Percentiles rank a stretch among this genome's conserved stretches.
Evolutionary conservation across 2,329 filamentous ascomycete species (phyloP).

Genomic region (Claviceps paspali): DNA sequence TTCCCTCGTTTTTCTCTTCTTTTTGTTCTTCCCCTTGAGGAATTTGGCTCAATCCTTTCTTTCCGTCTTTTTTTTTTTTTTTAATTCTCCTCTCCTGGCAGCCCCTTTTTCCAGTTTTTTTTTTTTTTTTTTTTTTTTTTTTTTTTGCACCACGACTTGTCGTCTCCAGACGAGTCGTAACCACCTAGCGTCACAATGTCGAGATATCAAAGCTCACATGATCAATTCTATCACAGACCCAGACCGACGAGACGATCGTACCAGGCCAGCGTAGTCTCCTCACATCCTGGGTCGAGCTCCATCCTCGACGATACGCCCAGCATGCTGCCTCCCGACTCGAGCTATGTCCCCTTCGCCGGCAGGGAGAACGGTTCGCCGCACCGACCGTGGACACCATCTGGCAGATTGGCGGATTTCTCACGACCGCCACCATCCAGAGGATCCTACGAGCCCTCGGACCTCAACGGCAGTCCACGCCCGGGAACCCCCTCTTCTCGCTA

Average conservation of each 20-base stretch:
- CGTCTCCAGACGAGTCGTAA: too few relatives aligned
- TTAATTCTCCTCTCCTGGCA: not conserved
- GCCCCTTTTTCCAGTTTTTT: not conserved
- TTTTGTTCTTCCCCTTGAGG: not conserved
- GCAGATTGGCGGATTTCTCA: constrained; percentile 42
- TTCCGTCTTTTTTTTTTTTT: not conserved
- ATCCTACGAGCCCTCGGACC: constrained; percentile 70
- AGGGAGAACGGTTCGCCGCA: constrained; percentile 32
- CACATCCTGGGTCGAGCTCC: constrained; percentile 29
- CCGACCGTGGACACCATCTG: constrained; percentile 43
- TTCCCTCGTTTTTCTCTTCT: not conserved
- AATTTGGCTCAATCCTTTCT: not conserved
- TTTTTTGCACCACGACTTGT: too few relatives aligned
- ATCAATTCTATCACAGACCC: constrained; percentile 24
- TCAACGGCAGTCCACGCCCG: constrained; percentile 80
- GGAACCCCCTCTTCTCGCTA: constrained; percentile 84
- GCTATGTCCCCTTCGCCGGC: constrained; percentile 43
- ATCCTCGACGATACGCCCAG: constrained; percentile 40
- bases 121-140: not conserved
- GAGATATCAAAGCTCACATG: constrained; percentile 22
- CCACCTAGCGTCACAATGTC: too few relatives aligned
- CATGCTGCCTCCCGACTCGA: constrained; percentile 47
- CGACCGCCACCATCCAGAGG: constrained; percentile 56
- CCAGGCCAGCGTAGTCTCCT: constrained; percentile 36
- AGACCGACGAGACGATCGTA: constrained; percentile 29